Evolutionary conservation across 495 filamentous ascomycete genomes (phyloP), one percentile per base, ranked within the genome.

Genomic region (Talaromyces trachyspermus): DNA sequence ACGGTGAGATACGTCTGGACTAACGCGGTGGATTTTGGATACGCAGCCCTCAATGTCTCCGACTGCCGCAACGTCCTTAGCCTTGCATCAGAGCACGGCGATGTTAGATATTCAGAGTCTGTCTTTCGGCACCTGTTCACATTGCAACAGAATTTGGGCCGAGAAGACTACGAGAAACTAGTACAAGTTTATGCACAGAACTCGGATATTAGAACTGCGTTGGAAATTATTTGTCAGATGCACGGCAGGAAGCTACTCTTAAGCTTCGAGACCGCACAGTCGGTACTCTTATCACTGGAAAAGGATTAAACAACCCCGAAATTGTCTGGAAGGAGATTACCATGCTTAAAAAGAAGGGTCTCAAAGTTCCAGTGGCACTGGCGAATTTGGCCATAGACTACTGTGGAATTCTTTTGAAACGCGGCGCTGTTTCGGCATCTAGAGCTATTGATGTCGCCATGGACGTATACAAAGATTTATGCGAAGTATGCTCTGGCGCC

Each of bases 91-190:
- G 74, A 77, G 14, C 53, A 77, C 51, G 78, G 76, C 24, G 83
- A 95, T 56, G 59, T 75, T n/a, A 55, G 65, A 0, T 69, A 95
- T 14, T 74, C 75, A 0, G 59, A 52, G 12, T 63, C 68, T 12
- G 59, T 70, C 18, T 51, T 63, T 30, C 56, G 55, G 10, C 69
- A 69, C 49, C 55, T 78, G 2, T 44, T 51, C 46, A 63, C 72
- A 3, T 71, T 78, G 11, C 74, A 69, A 1, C 59, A 74, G 17
- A 60, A 69, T 27, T 71, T 87, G 23, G 62, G 70, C 2, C 52
- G 70, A 4, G 72, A 82, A 40, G 86, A 95, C 57, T 95, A 92
- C 64, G 86, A 90, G 60, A 70, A 77, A 23, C 71, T 95, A 12
- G 58, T 89, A 15, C 77, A 85, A 46, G 70, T 80, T 26, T 84